These are phyloP conservation scores for Plectosphaerella plurivora DNA, from an alignment of 2,329 filamentous ascomycete species.

Conservation along the genomic window DNA sequence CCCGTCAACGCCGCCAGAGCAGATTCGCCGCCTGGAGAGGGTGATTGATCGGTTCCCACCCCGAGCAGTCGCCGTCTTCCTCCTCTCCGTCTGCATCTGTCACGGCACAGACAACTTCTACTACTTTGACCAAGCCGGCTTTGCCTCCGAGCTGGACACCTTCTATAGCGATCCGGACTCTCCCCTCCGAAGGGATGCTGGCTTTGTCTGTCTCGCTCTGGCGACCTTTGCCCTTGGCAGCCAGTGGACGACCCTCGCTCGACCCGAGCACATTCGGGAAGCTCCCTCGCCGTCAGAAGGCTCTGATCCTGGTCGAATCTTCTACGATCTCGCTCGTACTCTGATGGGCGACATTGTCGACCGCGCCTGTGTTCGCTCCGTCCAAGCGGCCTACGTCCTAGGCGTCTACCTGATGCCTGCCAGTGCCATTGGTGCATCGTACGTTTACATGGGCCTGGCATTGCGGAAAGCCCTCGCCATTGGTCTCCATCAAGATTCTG, in stretches of 20 bases:
- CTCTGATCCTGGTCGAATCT: conserved; percentile 22
- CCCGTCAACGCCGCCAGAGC: conserved; percentile 7
- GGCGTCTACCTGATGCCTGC: conserved; percentile 29
- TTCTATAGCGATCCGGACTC: conserved; percentile 18
- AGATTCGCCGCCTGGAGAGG: conserved; percentile 14
- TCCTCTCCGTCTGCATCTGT: conserved; percentile 21
- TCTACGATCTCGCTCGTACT: conserved; percentile 21
- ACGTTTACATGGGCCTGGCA: conserved; percentile 23
- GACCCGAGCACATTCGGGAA: conserved; percentile 12
- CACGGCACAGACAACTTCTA: conserved; percentile 21
- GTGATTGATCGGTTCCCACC: conserved; percentile 20
- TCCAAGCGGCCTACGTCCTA: conserved; percentile 26
- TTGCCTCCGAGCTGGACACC: conserved; percentile 16
- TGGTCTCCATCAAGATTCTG: conserved; percentile 19
- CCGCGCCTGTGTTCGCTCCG: conserved; percentile 20
- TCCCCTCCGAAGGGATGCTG: conserved; percentile 14
- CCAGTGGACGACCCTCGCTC: conserved; percentile 26
- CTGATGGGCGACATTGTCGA: conserved; percentile 29
- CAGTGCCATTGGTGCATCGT: conserved; percentile 26
- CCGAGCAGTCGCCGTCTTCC: conserved; percentile 19
- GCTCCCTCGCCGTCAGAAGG: conserved; percentile 3
- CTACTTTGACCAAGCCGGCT: conserved; percentile 22
- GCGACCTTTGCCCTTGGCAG: conserved; percentile 24
- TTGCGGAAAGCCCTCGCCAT: conserved; percentile 21
- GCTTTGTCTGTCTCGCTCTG: conserved; percentile 20